Conservation (phyloP, 768 basidiomycete species). For the Xanthoconium purpureum region DNA sequence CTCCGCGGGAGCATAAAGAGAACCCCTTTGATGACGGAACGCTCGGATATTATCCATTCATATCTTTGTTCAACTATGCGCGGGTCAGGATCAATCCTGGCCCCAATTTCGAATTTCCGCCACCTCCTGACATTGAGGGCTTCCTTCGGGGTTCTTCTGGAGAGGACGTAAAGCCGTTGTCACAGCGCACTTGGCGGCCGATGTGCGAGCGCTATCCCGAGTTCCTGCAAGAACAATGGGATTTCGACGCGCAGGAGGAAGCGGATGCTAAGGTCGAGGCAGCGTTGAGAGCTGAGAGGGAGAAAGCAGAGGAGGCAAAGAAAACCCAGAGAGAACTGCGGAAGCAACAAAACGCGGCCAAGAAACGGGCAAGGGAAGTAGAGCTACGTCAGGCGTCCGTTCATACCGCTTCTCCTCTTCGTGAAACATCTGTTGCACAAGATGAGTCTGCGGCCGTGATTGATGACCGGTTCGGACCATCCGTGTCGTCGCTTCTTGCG, state of each 20-base stretch:
- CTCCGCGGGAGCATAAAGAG: constrained; percentile 68
- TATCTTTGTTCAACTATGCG: constrained; percentile 90
- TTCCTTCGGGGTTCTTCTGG: constrained; percentile 42
- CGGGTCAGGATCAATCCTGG: constrained; percentile 84
- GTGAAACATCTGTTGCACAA: constrained; percentile 30
- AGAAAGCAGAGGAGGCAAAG: constrained; percentile 35
- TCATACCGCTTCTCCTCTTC: constrained; percentile 24
- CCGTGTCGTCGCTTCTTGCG: constrained; percentile 26
- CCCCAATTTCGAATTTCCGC: constrained; percentile 78
- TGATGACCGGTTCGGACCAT: constrained; percentile 29
- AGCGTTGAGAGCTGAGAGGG: constrained; percentile 42
- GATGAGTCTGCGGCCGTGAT: constrained; percentile 23
- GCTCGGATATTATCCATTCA: constrained; percentile 92
- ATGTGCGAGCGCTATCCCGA: constrained; percentile 82
- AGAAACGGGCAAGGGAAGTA: constrained; percentile 46
- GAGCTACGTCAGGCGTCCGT: constrained; percentile 22
- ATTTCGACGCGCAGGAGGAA: constrained; percentile 74
- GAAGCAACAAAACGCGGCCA: constrained; percentile 50
- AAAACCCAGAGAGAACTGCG: constrained; percentile 47
- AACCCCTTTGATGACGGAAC: constrained; percentile 93
- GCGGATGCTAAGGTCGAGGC: constrained; percentile 52
- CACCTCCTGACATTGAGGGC: constrained; percentile 74
- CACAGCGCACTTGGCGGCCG: constrained; percentile 64
- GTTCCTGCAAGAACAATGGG: constrained; percentile 81
- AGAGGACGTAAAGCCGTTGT: constrained; percentile 28